These are phyloP conservation scores for Vararia minispora DNA, from an alignment of 768 basidiomycete species.

Conservation along the genomic window DNA sequence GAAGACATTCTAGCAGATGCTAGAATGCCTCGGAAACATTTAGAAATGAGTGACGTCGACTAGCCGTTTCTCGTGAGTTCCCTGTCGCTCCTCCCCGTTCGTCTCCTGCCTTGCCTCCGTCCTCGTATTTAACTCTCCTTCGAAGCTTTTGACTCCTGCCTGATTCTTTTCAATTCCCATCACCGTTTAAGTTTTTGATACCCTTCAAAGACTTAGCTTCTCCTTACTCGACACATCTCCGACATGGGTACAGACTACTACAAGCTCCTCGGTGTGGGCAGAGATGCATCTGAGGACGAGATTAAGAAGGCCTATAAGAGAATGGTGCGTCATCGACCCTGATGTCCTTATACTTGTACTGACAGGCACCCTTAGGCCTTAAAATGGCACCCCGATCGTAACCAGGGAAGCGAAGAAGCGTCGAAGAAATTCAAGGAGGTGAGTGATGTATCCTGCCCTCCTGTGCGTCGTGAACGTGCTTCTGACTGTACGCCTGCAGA, in stretches of 20 bases:
- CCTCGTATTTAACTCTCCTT: too few relatives aligned
- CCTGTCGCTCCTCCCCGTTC: too few relatives aligned
- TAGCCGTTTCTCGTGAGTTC: too few relatives aligned
- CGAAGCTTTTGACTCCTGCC: too few relatives aligned
- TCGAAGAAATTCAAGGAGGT: constrained; percentile 90
- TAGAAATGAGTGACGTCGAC: too few relatives aligned
- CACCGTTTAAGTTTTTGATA: too few relatives aligned
- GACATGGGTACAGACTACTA: constrained; percentile 91
- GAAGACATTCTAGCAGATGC: too few relatives aligned
- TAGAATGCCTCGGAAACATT: too few relatives aligned
- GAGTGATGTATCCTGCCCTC: constrained; percentile 7
- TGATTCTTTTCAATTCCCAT: too few relatives aligned
- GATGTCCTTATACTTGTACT: not conserved
- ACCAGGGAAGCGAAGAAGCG: constrained; percentile 76
- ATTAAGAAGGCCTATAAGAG: constrained; percentile 96
- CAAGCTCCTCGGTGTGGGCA: constrained; percentile 64
- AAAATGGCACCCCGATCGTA: constrained; percentile 94
- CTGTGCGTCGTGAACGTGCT: not conserved
- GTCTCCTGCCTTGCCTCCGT: too few relatives aligned
- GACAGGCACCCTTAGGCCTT: constrained; percentile 41
- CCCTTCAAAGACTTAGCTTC: too few relatives aligned
- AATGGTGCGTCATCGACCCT: constrained; percentile 39
- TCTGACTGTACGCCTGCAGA: constrained; percentile 29
- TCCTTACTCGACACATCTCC: constrained; percentile 8
- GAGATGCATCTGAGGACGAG: constrained; percentile 67